Percentiles rank a stretch among this genome's conserved stretches.
Evolutionary conservation across 2,329 filamentous ascomycete species (phyloP).

Genomic region (Claviceps paspali): DNA sequence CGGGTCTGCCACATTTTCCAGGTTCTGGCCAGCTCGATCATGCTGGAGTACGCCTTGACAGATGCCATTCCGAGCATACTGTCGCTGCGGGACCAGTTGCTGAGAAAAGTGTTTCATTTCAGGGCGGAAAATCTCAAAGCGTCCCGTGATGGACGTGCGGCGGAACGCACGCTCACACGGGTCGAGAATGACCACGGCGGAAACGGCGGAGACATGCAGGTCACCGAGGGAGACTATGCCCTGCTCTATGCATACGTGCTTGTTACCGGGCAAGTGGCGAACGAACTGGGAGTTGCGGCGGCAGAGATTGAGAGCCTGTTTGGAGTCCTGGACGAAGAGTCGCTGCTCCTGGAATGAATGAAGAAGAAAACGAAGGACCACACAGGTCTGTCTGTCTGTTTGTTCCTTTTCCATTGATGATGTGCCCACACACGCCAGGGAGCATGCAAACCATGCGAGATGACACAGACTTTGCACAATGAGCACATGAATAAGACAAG

Average conservation of each 20-base stretch:
- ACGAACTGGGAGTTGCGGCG: slow-evolving; percentile 41
- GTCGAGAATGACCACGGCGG: not conserved
- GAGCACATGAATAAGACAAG: too few species aligned
- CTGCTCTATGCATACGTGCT: slow-evolving; percentile 79
- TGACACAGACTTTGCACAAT: too few species aligned
- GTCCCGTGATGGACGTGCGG: not conserved
- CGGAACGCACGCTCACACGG: too few species aligned
- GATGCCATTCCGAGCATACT: slow-evolving; percentile 69
- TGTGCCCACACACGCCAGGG: too few species aligned
- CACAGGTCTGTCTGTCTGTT: too few species aligned
- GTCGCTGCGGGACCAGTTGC: slow-evolving; percentile 57
- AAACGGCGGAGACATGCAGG: slow-evolving; percentile 9
- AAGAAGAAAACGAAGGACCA: not conserved
- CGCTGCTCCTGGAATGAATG: slow-evolving; percentile 6
- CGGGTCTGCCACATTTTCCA: slow-evolving; percentile 71
- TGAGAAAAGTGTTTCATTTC: slow-evolving; percentile 75
- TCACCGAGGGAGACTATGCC: slow-evolving; percentile 65
- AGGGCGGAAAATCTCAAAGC: slow-evolving; percentile 38
- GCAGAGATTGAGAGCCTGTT: slow-evolving; percentile 43
- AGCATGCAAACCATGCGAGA: too few species aligned
- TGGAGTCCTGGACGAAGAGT: slow-evolving; percentile 29
- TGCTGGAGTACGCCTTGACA: slow-evolving; percentile 75
- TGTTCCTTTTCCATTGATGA: too few species aligned
- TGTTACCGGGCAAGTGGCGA: slow-evolving; percentile 45
- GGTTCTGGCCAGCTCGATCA: slow-evolving; percentile 75